phyloP scores from a whole-genome alignment of 495 filamentous ascomycete species.

The Podospora appendiculata region DNA sequence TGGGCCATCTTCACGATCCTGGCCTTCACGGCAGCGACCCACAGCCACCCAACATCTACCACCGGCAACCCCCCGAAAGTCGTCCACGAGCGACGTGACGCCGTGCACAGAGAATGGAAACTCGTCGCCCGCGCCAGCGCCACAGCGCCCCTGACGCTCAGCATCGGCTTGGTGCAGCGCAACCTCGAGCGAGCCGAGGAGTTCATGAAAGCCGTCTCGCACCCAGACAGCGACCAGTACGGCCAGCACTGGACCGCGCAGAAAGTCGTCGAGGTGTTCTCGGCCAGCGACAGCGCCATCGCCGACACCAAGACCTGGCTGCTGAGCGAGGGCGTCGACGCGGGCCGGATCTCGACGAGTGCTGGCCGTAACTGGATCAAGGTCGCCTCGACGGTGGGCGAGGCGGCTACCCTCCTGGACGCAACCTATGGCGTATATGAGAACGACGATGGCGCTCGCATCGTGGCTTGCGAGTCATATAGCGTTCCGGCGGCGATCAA shows the following conservation, averaged over 20 bases:
- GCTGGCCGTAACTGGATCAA: conserved; percentile 38
- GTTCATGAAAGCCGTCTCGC: conserved; percentile 19
- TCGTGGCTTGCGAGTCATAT: conserved; percentile 41
- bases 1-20: not conserved
- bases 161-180: conserved; percentile 22
- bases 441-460: conserved; percentile 35
- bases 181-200: conserved; percentile 24
- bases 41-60: not conserved
- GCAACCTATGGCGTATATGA: conserved; percentile 48
- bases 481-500: conserved; percentile 14
- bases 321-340: conserved; percentile 34
- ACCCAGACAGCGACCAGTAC: conserved; percentile 19
- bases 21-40: not conserved
- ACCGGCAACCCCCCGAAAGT: not conserved
- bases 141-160: conserved; percentile 7
- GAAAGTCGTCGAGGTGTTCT: conserved; percentile 12
- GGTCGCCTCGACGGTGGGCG: conserved; percentile 42
- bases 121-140: conserved; percentile 6
- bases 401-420: conserved; percentile 46
- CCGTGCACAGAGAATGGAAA: conserved; percentile 1
- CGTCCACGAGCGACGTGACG: conserved; percentile 1
- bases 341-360: conserved; percentile 38
- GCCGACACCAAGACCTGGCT: conserved; percentile 33
- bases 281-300: conserved; percentile 5
- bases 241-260: conserved; percentile 16